Evolutionary conservation across 139 green algal species (phyloP).

Genomic region (Tetradesmus lagerheimii): DNA sequence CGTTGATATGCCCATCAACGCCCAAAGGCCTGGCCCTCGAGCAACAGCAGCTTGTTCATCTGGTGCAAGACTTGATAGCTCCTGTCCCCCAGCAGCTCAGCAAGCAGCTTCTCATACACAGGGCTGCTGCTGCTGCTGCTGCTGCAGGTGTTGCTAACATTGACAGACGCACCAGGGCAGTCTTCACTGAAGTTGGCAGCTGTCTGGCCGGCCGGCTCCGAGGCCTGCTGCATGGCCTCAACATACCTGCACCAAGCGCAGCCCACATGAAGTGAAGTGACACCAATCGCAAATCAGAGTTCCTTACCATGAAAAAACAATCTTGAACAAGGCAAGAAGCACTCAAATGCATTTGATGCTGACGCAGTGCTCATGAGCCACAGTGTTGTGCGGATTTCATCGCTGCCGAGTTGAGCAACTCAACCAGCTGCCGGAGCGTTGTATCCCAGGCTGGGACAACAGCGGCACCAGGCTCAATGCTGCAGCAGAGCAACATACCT

Average conservation of each 20-base stretch:
- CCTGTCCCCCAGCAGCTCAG: conserved; percentile 12
- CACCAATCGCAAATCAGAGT: no score
- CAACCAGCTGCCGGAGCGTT: no score
- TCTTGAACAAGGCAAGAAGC: no score
- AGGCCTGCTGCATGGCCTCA: conserved; percentile 10
- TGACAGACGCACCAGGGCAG: not conserved
- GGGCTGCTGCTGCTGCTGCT: not conserved
- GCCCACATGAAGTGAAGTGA: not conserved
- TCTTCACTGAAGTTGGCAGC: no score
- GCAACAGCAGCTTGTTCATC: conserved; percentile 37
- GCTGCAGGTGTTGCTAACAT: not conserved
- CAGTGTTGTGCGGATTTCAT: no score
- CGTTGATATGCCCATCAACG: no score
- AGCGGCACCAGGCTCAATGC: no score
- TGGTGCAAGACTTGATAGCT: not conserved
- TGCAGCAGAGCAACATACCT: not conserved
- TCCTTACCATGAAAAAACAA: no score
- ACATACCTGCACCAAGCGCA: conserved; percentile 24
- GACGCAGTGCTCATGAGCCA: no score
- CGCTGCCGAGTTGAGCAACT: no score
- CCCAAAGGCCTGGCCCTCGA: conserved; percentile 17
- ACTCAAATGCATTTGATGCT: no score
- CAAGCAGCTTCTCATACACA: conserved; percentile 19
- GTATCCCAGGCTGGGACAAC: no score
- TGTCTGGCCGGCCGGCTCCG: not conserved